A percentile compares a stretch with the other conserved stretches of the same genome.
These are phyloP conservation scores for Gillenia trifoliata DNA, from an alignment of 306 rosid genomes.

Conservation along the genomic window DNA sequence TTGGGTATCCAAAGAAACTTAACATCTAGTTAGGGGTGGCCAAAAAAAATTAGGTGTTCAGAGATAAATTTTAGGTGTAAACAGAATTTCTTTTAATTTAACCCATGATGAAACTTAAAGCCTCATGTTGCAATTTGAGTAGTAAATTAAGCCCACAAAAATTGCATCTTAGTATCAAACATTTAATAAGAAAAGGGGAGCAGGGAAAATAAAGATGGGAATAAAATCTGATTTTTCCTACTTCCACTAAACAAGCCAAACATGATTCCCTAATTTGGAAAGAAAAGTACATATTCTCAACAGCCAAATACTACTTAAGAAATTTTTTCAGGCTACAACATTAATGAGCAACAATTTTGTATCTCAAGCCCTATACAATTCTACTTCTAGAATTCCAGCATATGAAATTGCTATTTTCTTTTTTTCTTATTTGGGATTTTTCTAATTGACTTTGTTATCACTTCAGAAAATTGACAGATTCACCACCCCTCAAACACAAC, in stretches of 20 bases:
- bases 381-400: background rate
- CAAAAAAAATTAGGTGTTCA: too few species aligned
- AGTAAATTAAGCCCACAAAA: background rate
- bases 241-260: constrained; percentile 20
- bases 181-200: background rate
- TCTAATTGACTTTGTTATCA: background rate
- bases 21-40: too few species aligned
- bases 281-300: constrained; percentile 51
- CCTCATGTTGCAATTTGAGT: background rate
- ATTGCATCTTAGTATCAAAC: background rate
- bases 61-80: too few species aligned
- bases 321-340: background rate
- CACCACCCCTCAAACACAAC: background rate
- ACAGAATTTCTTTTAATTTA: too few species aligned
- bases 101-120: too few species aligned
- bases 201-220: constrained; percentile 11
- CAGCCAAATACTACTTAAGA: constrained; percentile 2
- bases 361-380: background rate
- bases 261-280: constrained; percentile 26
- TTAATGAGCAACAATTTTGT: constrained; percentile 1
- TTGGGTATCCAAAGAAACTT: too few species aligned
- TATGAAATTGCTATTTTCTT: background rate
- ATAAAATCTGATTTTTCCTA: constrained; percentile 26
- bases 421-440: background rate
- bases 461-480: background rate